These are phyloP conservation scores for Saccharomyces kudriavzevii DNA, from an alignment of 805 yeast genomes.

Conservation along the genomic window DNA sequence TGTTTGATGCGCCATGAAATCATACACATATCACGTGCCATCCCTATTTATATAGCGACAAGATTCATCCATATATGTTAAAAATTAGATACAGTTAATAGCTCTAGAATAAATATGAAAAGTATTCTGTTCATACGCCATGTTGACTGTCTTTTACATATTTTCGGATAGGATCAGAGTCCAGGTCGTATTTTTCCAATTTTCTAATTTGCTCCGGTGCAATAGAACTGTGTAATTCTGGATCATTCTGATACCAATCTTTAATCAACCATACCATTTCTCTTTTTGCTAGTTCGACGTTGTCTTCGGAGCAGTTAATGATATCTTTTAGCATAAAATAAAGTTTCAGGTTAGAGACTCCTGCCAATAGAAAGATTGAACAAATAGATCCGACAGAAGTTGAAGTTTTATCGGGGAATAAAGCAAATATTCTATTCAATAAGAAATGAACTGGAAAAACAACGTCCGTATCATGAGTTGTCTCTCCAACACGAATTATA, in stretches of 20 bases:
- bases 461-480: conserved; percentile 55
- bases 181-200: conserved; percentile 39
- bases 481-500: conserved; percentile 44
- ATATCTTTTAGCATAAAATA: conserved; percentile 53
- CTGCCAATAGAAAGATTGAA: conserved; percentile 52
- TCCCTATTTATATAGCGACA: not conserved
- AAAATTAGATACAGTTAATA: too few relatives aligned
- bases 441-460: conserved; percentile 73
- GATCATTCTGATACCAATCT: conserved; percentile 57
- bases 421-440: conserved; percentile 52
- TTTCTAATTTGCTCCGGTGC: conserved; percentile 36
- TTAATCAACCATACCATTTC: conserved; percentile 57
- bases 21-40: not conserved
- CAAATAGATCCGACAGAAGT: conserved; percentile 44
- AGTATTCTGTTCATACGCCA: not conserved
- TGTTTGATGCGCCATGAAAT: not conserved
- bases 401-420: conserved; percentile 36
- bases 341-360: conserved; percentile 52
- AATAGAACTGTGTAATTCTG: conserved; percentile 47
- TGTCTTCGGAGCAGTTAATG: conserved; percentile 49
- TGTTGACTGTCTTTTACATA: conserved; percentile 28
- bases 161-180: conserved; percentile 46
- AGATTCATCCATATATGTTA: too few relatives aligned
- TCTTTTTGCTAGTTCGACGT: conserved; percentile 38
- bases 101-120: not conserved